Conservation (phyloP, 768 basidiomycete genomes). For the Russula earlei region DNA sequence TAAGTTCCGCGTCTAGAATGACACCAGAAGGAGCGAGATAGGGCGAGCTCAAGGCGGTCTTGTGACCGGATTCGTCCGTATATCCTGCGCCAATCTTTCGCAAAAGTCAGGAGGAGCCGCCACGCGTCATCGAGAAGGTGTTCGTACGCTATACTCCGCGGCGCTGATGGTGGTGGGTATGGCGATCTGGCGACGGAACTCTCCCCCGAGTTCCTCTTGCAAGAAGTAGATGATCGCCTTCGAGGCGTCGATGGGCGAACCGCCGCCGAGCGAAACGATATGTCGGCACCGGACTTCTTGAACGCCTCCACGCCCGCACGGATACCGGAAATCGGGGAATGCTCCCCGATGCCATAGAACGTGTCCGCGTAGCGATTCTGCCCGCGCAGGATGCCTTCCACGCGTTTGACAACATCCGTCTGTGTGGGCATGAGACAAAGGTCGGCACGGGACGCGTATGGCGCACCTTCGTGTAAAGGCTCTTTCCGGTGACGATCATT, state of each 20-base stretch:
- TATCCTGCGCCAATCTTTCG: conserved; percentile 56
- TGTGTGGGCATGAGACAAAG: conserved; percentile 20
- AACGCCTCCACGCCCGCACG: conserved; percentile 45
- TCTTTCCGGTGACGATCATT: conserved; percentile 63
- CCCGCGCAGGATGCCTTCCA: conserved; percentile 48
- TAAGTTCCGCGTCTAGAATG: conserved; percentile 70
- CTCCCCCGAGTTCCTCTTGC: conserved; percentile 45
- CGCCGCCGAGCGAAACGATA: conserved; percentile 69
- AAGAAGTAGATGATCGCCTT: conserved; percentile 62
- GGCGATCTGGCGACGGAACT: conserved; percentile 56
- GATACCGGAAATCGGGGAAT: conserved; percentile 61
- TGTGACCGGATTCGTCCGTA: conserved; percentile 59
- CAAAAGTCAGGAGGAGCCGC: background rate
- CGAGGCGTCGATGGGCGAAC: conserved; percentile 70
- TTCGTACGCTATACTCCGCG: conserved; percentile 57
- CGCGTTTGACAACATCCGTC: conserved; percentile 52
- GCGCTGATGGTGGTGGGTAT: conserved; percentile 78
- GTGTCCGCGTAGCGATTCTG: conserved; percentile 53
- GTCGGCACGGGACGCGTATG: background rate
- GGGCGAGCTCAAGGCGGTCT: conserved; percentile 46
- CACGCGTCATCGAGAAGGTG: background rate
- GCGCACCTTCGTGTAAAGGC: conserved; percentile 51
- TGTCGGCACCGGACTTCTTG: conserved; percentile 49
- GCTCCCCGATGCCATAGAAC: conserved; percentile 66
- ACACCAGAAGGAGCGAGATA: conserved; percentile 61